Conservation (phyloP, 2,329 filamentous ascomycete species). For the Helotiales sp. region DNA sequence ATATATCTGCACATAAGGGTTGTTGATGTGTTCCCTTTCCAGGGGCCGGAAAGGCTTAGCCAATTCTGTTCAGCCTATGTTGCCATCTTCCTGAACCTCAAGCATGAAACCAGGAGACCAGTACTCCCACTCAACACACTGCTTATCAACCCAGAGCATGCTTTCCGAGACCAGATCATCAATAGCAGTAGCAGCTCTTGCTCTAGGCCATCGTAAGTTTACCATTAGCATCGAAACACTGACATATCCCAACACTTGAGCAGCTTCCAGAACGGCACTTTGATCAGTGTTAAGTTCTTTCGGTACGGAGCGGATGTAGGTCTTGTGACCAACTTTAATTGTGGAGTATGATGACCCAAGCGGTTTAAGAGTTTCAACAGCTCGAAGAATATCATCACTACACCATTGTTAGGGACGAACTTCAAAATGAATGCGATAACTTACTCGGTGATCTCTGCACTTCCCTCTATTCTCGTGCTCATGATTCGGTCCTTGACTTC, state of each 20-base stretch:
- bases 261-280: conserved; percentile 85
- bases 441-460: conserved; percentile 75
- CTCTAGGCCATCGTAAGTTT: conserved; percentile 83
- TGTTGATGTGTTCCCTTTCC: too few species aligned
- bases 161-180: conserved; percentile 88
- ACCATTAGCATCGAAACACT: conserved; percentile 84
- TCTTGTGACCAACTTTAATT: conserved; percentile 77
- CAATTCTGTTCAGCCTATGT: not conserved
- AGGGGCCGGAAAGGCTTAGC: too few species aligned
- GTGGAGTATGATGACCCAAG: conserved; percentile 87
- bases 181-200: conserved; percentile 83
- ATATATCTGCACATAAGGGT: too few species aligned
- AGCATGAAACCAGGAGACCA: conserved; percentile 81
- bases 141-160: conserved; percentile 91
- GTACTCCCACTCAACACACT: conserved; percentile 85
- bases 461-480: conserved; percentile 71
- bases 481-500: conserved; percentile 79
- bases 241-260: conserved; percentile 86
- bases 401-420: conserved; percentile 13
- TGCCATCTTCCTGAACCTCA: conserved; percentile 26
- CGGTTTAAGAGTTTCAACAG: conserved; percentile 82
- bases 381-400: conserved; percentile 85
- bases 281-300: conserved; percentile 96
- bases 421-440: conserved; percentile 28
- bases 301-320: conserved; percentile 89